Percentiles rank a stretch among this genome's conserved stretches.
phyloP scores from a whole-genome alignment of 2,329 filamentous ascomycete genomes.

The Pseudopithomyces maydicus region DNA sequence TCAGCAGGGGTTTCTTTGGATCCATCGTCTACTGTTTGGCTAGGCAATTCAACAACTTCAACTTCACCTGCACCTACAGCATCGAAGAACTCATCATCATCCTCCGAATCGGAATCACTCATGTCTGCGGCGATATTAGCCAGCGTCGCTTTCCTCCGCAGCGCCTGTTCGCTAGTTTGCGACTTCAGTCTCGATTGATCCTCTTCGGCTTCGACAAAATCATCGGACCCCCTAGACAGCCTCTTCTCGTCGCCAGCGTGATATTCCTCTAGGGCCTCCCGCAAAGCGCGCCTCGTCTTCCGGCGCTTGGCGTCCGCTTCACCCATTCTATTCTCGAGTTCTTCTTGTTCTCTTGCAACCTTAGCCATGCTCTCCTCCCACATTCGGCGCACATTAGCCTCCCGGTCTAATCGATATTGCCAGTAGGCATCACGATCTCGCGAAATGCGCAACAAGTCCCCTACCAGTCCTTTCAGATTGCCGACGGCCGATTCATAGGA shows the following conservation, averaged over 20 bases:
- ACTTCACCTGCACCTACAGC: conserved; percentile 93
- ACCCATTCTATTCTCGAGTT: conserved; percentile 83
- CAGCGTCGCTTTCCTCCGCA: conserved; percentile 68
- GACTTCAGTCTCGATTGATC: conserved; percentile 29
- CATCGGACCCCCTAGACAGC: conserved; percentile 27
- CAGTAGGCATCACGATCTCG: conserved; percentile 94
- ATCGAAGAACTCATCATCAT: conserved; percentile 95
- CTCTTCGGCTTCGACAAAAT: conserved; percentile 41
- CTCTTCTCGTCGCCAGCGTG: conserved; percentile 26
- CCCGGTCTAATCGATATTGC: conserved; percentile 92
- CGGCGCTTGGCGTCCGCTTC: conserved; percentile 90
- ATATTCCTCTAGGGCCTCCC: conserved; percentile 75
- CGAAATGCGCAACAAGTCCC: conserved; percentile 88
- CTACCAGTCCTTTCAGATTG: conserved; percentile 82
- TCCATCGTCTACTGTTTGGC: conserved; percentile 46
- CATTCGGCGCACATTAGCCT: conserved; percentile 88
- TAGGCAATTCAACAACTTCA: conserved; percentile 72
- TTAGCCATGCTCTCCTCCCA: conserved; percentile 99
- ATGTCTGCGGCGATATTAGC: conserved; percentile 69
- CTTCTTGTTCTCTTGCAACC: conserved; percentile 92
- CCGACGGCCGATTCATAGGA: conserved; percentile 90
- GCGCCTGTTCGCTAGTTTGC: conserved; percentile 24
- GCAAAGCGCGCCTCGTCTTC: conserved; percentile 85
- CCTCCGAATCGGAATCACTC: conserved; percentile 74
- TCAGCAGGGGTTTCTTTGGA: conserved; percentile 22